A percentile compares a stretch with the other conserved stretches of the same genome.
Evolutionary conservation across 2,329 filamentous ascomycete species (phyloP).

Genomic region (Tolypocladium ovalisporum): DNA sequence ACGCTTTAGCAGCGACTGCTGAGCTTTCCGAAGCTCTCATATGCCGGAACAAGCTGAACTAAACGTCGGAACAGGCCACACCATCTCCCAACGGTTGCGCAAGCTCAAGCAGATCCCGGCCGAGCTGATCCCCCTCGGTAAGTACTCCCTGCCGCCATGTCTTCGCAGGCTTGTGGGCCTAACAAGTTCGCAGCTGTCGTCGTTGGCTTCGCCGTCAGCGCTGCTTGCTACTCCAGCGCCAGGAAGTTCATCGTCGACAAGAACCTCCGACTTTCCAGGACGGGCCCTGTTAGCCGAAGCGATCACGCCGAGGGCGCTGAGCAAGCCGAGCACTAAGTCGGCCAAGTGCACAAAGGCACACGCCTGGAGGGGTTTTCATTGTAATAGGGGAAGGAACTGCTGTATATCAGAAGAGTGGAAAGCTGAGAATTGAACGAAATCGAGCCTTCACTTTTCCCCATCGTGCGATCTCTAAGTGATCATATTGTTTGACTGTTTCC

Average conservation of each 20-base stretch:
- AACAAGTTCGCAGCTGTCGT: constrained; percentile 55
- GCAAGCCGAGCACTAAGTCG: constrained; percentile 16
- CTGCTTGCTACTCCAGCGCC: constrained; percentile 69
- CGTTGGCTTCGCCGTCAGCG: constrained; percentile 71
- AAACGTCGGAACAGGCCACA: constrained; percentile 58
- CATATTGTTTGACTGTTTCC: constrained; percentile 4
- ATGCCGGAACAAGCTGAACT: background rate
- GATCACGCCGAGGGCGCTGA: constrained; percentile 6
- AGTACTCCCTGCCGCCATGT: constrained; percentile 5
- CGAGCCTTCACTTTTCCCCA: background rate
- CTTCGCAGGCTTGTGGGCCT: background rate
- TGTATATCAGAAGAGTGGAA: constrained; percentile 9
- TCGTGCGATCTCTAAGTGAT: constrained; percentile 5
- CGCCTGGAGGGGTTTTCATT: constrained; percentile 3
- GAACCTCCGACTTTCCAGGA: constrained; percentile 77
- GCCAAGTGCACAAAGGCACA: constrained; percentile 1
- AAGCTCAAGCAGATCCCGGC: constrained; percentile 82
- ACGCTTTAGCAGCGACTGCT: background rate
- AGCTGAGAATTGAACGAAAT: constrained; percentile 2
- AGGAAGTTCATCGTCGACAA: constrained; percentile 84
- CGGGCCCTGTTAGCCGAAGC: constrained; percentile 36
- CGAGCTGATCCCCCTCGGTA: constrained; percentile 92
- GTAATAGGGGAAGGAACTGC: constrained; percentile 2
- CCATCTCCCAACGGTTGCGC: constrained; percentile 88
- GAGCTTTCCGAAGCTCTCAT: background rate